Percentiles rank a stretch among this genome's conserved stretches.
Evolutionary conservation across 2,329 filamentous ascomycete species (phyloP).

Genomic region (Alternaria sp.): DNA sequence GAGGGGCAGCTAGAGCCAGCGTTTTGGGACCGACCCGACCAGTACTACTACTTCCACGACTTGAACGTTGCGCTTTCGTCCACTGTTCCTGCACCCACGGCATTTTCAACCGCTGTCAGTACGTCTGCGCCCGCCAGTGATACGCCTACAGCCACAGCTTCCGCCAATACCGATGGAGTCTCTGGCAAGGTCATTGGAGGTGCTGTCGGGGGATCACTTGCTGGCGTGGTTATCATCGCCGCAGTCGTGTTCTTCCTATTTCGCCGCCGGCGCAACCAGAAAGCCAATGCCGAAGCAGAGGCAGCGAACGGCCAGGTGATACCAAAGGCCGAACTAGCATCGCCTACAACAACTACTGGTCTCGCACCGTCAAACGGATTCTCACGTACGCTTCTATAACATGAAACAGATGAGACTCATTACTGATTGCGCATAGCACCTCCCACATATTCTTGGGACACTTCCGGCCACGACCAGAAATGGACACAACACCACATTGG

Average conservation of each 20-base stretch:
- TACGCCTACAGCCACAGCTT: background rate
- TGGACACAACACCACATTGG: background rate
- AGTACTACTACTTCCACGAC: slow-evolving; percentile 18
- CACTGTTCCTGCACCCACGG: background rate
- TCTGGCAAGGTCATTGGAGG: background rate
- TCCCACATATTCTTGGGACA: background rate
- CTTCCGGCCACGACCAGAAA: background rate
- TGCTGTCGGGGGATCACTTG: background rate
- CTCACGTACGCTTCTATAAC: background rate
- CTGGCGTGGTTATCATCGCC: background rate
- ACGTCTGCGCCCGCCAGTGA: background rate
- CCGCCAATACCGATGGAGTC: background rate
- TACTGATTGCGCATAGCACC: background rate
- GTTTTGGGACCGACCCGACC: slow-evolving; percentile 20
- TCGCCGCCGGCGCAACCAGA: background rate
- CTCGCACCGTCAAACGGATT: background rate
- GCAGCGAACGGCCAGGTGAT: background rate
- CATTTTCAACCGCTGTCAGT: background rate
- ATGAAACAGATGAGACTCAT: background rate
- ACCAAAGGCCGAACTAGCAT: background rate
- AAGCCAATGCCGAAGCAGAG: background rate
- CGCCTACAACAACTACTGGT: background rate
- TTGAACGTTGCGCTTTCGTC: slow-evolving; percentile 5
- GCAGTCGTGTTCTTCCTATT: background rate
- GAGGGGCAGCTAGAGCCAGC: slow-evolving; percentile 27